Conservation (phyloP, 257 asterid genomes). For the Sherardia arvensis region DNA sequence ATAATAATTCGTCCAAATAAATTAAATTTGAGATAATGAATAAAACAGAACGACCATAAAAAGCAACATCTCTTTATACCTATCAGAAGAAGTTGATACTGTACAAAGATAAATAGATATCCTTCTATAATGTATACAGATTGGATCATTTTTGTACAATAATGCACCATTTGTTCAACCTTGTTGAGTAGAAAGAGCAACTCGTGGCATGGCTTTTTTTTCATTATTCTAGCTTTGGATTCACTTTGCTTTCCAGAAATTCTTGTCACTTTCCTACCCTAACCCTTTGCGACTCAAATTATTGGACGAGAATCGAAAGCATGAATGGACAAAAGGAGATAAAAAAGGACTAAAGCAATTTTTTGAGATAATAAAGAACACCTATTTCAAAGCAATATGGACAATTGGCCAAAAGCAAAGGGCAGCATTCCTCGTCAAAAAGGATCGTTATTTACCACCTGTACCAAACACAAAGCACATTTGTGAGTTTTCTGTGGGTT, state of each 20-base stretch:
- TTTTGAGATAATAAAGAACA: too few species aligned
- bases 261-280: not conserved
- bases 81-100: not conserved
- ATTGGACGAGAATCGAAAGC: slow-evolving; percentile 1
- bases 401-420: slow-evolving; percentile 4
- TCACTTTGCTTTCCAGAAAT: slow-evolving; percentile 6
- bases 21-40: too few species aligned
- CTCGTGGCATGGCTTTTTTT: not conserved
- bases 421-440: slow-evolving; percentile 5
- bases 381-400: slow-evolving; percentile 19
- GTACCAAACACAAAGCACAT: slow-evolving; percentile 1
- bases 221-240: slow-evolving; percentile 4
- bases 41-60: too few species aligned
- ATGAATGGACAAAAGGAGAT: not conserved
- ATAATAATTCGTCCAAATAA: too few species aligned
- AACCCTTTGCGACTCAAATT: slow-evolving; percentile 2
- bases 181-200: not conserved
- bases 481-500: not conserved
- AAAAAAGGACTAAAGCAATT: not conserved
- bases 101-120: not conserved
- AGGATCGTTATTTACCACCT: slow-evolving; percentile 26
- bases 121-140: not conserved
- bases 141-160: not conserved
- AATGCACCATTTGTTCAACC: not conserved
- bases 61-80: too few species aligned